A percentile compares a stretch with the other conserved stretches of the same genome.
Conservation (phyloP, 2,329 filamentous ascomycete genomes). For the Madurella mycetomatis region DNA sequence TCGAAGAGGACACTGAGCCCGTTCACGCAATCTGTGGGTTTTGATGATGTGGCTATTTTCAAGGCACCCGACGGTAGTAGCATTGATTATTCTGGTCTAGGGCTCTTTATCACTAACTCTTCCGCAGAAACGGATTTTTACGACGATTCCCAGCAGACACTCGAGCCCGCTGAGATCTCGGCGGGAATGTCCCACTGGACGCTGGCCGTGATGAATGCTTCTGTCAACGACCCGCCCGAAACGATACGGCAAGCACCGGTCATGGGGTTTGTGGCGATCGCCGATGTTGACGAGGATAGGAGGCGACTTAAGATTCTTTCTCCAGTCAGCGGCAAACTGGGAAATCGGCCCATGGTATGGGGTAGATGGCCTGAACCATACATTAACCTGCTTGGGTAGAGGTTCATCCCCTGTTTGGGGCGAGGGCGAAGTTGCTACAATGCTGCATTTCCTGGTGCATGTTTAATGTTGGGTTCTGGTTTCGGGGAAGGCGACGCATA, state of each 20-base stretch:
- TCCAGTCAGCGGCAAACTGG: constrained; percentile 77
- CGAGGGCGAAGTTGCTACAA: not conserved
- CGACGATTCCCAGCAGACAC: constrained; percentile 34
- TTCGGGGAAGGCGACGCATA: constrained; percentile 12
- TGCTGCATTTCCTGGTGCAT: not conserved
- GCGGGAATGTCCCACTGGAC: constrained; percentile 73
- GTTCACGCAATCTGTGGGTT: constrained; percentile 79
- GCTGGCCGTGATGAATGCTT: constrained; percentile 78
- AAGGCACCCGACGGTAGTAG: constrained; percentile 56
- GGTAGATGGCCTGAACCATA: constrained; percentile 83
- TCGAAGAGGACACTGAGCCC: constrained; percentile 73
- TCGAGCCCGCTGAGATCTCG: constrained; percentile 62
- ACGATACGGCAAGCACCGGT: constrained; percentile 75
- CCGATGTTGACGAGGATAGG: constrained; percentile 82
- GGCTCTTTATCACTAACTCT: constrained; percentile 2
- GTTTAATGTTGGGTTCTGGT: not conserved
- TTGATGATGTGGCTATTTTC: constrained; percentile 69
- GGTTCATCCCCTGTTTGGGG: not conserved
- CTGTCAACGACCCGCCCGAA: constrained; percentile 62
- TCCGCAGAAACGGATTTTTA: constrained; percentile 17
- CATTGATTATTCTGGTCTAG: constrained; percentile 5
- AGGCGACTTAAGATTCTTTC: constrained; percentile 76
- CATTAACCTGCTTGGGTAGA: constrained; percentile 64
- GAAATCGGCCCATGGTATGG: constrained; percentile 75
- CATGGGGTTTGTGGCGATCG: constrained; percentile 89